Conservation (phyloP, 2,329 filamentous ascomycete species). For the Alternaria hordeiaustralica region DNA sequence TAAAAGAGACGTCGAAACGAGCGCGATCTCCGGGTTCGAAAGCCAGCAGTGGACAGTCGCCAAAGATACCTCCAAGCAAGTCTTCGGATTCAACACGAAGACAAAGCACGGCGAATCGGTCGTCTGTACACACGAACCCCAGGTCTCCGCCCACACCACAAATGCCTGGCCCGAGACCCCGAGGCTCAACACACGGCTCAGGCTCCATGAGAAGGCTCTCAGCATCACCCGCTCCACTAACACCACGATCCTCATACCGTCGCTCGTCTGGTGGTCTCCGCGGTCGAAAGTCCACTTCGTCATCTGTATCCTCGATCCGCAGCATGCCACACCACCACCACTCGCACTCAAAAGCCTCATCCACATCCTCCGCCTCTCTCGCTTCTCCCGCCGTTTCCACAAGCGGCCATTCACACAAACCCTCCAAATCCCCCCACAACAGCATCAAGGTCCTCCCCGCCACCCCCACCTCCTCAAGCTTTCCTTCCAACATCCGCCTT, state of each 20-base stretch:
- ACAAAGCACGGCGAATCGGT: constrained; percentile 44
- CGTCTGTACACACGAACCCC: constrained; percentile 46
- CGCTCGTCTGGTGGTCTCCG: constrained; percentile 82
- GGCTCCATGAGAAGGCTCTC: constrained; percentile 67
- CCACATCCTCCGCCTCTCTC: constrained; percentile 79
- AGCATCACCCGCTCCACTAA: constrained; percentile 83
- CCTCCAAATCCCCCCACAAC: constrained; percentile 78
- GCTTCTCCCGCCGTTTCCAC: constrained; percentile 52
- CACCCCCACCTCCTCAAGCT: constrained; percentile 74
- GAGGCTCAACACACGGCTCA: constrained; percentile 53
- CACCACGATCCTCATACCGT: constrained; percentile 84
- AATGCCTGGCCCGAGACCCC: constrained; percentile 43
- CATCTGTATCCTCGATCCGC: constrained; percentile 89
- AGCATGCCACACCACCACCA: constrained; percentile 79
- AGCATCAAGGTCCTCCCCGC: constrained; percentile 93
- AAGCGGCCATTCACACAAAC: constrained; percentile 68
- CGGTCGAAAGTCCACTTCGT: constrained; percentile 94
- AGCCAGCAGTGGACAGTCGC: constrained; percentile 43
- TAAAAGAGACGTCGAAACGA: constrained; percentile 64
- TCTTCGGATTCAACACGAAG: constrained; percentile 43
- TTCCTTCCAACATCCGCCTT: constrained; percentile 85
- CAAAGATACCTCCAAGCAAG: constrained; percentile 37
- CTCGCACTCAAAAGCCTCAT: constrained; percentile 92
- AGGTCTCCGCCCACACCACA: constrained; percentile 49
- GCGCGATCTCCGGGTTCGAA: constrained; percentile 46